Base-by-base conservation (phyloP, 768 basidiomycete genomes). In the Cystofilobasidium capitatum region DNA sequence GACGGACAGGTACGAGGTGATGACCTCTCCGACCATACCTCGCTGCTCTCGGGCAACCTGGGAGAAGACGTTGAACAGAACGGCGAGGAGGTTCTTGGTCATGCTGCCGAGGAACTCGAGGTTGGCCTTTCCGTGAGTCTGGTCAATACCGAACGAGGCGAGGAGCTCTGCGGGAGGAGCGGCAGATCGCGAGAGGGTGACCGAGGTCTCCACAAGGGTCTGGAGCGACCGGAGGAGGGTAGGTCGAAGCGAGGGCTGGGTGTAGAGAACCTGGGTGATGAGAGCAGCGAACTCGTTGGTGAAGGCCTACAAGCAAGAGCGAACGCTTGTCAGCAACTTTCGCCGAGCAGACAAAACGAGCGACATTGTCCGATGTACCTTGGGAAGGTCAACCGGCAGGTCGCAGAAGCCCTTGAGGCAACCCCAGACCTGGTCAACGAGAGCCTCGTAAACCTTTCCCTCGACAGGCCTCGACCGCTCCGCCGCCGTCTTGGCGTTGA, bases 31-130 rank as follows among this genome's bases (percentile, higher is more conserved):
- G 20, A 97, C 85, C 78, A 85, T 81, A 10, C 85, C 84, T 61
- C 88, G 81, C 37, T 75, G 78, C 70, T 96, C 91, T 59, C 84
- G 81, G n/a, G 82, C 83, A 37, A 88, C 84, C 69, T 83, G 89
- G 66, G 88, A 83, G 77, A 94, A 98, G n/a, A 99, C 87, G 75
- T 99, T 99, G 81, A 98, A 92, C 54, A 96, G 81, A 6, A 98
- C 91, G 0, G 91, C 86, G 39, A 98, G 83, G 88, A 96, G 93
- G 73, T 91, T 96, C 75, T 91, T 88, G 0, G 83, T 86, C 74
- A 97, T 88, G 0, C 81, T 81, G 47, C 82, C 83, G 64, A 98
- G 80, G 77, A 88, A 88, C 1, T 76, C 79, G 33, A 97, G 70
- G 71, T 92, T 92, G 54, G 79, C 79, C 37, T 78, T 72, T 2